Percentiles rank a stretch among this genome's conserved stretches.
These are phyloP conservation scores for Verticillium nonalfalfae DNA, from an alignment of 2,329 filamentous ascomycete species.

Conservation along the genomic window DNA sequence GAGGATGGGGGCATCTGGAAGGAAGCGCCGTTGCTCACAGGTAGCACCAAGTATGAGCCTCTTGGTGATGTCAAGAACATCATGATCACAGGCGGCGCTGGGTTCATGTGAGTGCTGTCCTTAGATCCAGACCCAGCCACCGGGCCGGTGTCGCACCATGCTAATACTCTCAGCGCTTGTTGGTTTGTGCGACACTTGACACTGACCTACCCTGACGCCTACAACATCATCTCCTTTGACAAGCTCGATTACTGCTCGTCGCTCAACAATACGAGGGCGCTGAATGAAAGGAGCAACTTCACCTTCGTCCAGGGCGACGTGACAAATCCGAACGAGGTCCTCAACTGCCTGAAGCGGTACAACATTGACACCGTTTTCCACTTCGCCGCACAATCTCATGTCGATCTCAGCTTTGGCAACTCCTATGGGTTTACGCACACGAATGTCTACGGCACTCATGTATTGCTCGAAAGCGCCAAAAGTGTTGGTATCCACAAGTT, in stretches of 20 bases:
- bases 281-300: slow-evolving; percentile 66
- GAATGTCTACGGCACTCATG: slow-evolving; percentile 80
- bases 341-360: slow-evolving; percentile 63
- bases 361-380: slow-evolving; percentile 76
- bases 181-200: slow-evolving; percentile 78
- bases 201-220: slow-evolving; percentile 64
- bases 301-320: slow-evolving; percentile 76
- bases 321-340: slow-evolving; percentile 62
- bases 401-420: slow-evolving; percentile 77
- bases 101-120: slow-evolving; percentile 64
- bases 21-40: slow-evolving; percentile 62
- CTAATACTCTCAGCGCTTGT: slow-evolving; percentile 51
- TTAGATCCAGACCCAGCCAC: neutral
- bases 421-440: slow-evolving; percentile 76
- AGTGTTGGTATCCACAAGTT: slow-evolving; percentile 66
- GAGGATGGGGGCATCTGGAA: slow-evolving; percentile 63
- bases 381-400: slow-evolving; percentile 81
- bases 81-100: slow-evolving; percentile 76
- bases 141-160: neutral
- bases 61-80: slow-evolving; percentile 68
- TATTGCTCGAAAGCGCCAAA: slow-evolving; percentile 70
- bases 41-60: slow-evolving; percentile 65
- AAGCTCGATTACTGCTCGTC: slow-evolving; percentile 80
- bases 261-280: slow-evolving; percentile 68
- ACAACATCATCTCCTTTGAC: slow-evolving; percentile 78